Evolutionary conservation across 23 red algal species (phyloP), one percentile per base, ranked within the genome.

Genomic region (Gracilaria gracilis): DNA sequence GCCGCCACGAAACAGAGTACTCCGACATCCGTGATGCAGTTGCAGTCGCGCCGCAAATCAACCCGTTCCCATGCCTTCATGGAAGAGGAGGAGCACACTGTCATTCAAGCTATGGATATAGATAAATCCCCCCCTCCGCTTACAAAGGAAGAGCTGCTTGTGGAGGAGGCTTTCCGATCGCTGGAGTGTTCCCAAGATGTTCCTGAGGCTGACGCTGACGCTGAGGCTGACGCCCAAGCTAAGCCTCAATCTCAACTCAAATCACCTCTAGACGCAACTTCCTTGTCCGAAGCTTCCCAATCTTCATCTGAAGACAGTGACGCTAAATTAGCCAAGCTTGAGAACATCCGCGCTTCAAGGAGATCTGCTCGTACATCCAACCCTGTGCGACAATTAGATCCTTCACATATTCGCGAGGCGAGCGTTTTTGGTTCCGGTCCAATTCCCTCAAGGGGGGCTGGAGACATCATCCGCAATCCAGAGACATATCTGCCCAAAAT

Each of bases 231-330:
- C n/a, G n/a, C n/a, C n/a, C n/a, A n/a, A n/a, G n/a, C n/a, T n/a
- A n/a, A 73, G 20, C 24, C 23, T 62, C 59, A 62, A 31, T 24
- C 51, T 20, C 51, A 55, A 55, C 7, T 33, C 28, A 67, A 31
- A 36, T 33, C 67, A 12, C 35, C 67, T 37, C 67, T 35, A 23
- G 67, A 73, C 28, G 67, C 67, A 8, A 73, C 67, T 23, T 73
- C 67, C 20, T 73, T 35, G 42, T 73, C 67, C 11, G 67, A 73
- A 23, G 38, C 67, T 0, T 37, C 35, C 9, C 35, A 39, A 40
- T 73, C 67, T 40, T 73, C 67, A 3, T 40, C 67, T 73, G 67
- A 73, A 73, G 67, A 73, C 38, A 73, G 67, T 21, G 67, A 73
- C 44, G 67, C 16, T 0, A 35, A 73, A 40, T 24, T 73, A 44